Percentiles rank a stretch among this genome's conserved stretches.
Evolutionary conservation across 2,329 filamentous ascomycete species (phyloP).

Genomic region (Macrophomina pseudophaseolina): DNA sequence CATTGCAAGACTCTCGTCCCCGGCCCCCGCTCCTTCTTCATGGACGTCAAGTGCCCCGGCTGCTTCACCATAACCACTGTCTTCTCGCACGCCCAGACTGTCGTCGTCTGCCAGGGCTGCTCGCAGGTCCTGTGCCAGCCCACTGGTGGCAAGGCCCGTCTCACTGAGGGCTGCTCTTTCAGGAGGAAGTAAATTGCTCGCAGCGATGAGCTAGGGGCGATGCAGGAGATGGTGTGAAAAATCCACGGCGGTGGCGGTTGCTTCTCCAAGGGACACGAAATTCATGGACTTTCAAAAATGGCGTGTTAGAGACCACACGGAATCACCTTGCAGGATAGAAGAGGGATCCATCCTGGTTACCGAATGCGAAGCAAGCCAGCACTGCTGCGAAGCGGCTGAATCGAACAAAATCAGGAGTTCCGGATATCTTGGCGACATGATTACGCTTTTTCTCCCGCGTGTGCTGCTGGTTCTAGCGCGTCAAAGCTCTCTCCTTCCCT

Average conservation of each 20-base stretch:
- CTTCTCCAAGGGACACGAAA: slow-evolving; percentile 25
- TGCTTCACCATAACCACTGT: slow-evolving; percentile 99
- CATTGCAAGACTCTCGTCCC: slow-evolving; percentile 81
- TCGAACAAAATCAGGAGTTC: slow-evolving; percentile 45
- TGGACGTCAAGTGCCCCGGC: slow-evolving; percentile 99
- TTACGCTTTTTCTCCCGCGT: slow-evolving; percentile 41
- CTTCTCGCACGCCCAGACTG: slow-evolving; percentile 99
- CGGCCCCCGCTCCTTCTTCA: slow-evolving; percentile 98
- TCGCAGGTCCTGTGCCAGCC: slow-evolving; percentile 99
- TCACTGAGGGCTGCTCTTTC: slow-evolving; percentile 99
- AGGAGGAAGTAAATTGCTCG: slow-evolving; percentile 88
- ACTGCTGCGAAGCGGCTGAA: slow-evolving; percentile 33
- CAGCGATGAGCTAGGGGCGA: slow-evolving; percentile 34
- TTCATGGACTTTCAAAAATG: slow-evolving; percentile 43
- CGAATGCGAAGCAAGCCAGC: slow-evolving; percentile 46
- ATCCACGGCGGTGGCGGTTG: slow-evolving; percentile 43
- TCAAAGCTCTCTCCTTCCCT: slow-evolving; percentile 25
- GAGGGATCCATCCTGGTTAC: slow-evolving; percentile 44
- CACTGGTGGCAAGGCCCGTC: slow-evolving; percentile 97
- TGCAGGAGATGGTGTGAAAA: slow-evolving; percentile 42
- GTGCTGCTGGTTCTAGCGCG: slow-evolving; percentile 46
- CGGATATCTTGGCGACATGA: slow-evolving; percentile 51
- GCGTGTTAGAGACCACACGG: slow-evolving; percentile 34
- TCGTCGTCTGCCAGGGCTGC: slow-evolving; percentile 99
- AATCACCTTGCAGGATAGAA: slow-evolving; percentile 50